Conservation (phyloP, 306 rosid genomes). For the Vigna reflexopilosa region DNA sequence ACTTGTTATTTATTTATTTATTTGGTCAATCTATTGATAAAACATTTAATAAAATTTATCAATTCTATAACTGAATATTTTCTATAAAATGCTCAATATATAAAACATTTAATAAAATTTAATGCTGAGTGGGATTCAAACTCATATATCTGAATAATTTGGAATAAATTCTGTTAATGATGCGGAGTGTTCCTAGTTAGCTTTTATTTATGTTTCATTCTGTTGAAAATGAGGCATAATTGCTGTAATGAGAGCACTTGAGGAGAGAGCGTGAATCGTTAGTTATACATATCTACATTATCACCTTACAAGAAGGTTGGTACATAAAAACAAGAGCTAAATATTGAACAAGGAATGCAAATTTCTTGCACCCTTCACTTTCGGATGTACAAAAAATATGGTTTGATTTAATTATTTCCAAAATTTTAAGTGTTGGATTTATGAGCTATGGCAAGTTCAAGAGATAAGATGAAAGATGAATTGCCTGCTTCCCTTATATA, state of each 20-base stretch:
- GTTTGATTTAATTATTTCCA: conserved; percentile 21
- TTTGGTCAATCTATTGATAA: too few species aligned
- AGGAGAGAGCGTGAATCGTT: neutral
- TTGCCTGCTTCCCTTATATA: conserved; percentile 74
- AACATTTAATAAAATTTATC: too few species aligned
- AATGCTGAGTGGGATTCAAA: too few species aligned
- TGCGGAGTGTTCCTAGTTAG: neutral
- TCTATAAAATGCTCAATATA: too few species aligned
- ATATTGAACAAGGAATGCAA: conserved; percentile 12
- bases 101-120: too few species aligned
- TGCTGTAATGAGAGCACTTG: neutral
- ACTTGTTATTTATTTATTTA: too few species aligned
- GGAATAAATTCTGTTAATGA: too few species aligned
- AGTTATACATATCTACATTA: conserved; percentile 37
- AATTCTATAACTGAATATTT: too few species aligned
- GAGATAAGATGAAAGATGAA: conserved; percentile 69
- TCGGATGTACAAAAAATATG: conserved; percentile 33
- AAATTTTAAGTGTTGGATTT: conserved; percentile 32
- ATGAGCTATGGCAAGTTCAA: conserved; percentile 65
- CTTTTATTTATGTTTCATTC: neutral
- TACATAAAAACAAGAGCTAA: neutral
- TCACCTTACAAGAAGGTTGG: conserved; percentile 13
- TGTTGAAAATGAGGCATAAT: neutral
- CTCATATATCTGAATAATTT: too few species aligned
- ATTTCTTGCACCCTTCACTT: conserved; percentile 35